phyloP scores from a whole-genome alignment of 208 protist species.

The Balamuthia mandrillaris region DNA sequence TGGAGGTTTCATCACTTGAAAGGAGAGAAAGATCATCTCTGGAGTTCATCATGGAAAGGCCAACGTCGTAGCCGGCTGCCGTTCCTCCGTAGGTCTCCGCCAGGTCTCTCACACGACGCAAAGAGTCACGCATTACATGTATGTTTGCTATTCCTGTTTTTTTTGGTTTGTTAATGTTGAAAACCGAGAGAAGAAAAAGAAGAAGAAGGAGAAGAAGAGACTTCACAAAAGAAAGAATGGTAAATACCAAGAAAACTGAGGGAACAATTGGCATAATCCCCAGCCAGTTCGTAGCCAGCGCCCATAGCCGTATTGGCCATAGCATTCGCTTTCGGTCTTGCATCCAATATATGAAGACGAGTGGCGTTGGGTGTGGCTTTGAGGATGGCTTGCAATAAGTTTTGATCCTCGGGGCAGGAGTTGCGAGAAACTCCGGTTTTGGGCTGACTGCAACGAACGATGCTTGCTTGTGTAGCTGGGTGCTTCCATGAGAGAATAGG shows the following conservation, averaged over 20 bases:
- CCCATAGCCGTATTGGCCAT: conserved; percentile 34
- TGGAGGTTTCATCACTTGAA: background rate
- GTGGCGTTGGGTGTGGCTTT: background rate
- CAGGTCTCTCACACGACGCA: too few species aligned
- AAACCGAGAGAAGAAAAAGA: too few species aligned
- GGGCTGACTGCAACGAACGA: conserved; percentile 30
- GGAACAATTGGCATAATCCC: conserved; percentile 68
- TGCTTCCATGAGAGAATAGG: conserved; percentile 36
- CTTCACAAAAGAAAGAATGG: too few species aligned
- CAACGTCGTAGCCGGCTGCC: too few species aligned
- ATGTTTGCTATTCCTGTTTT: too few species aligned
- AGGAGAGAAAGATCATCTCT: too few species aligned
- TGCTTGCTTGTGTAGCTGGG: background rate
- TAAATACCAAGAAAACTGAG: conserved; percentile 78
- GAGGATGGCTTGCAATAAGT: conserved; percentile 3
- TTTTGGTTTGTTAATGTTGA: too few species aligned
- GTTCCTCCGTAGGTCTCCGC: too few species aligned
- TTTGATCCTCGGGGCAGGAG: background rate
- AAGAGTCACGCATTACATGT: conserved; percentile 62
- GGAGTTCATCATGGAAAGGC: too few species aligned
- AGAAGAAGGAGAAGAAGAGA: too few species aligned
- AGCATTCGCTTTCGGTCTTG: conserved; percentile 34
- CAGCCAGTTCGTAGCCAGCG: conserved; percentile 22
- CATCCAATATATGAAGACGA: conserved; percentile 27
- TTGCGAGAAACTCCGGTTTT: background rate